Base-by-base conservation (phyloP, 1,139 yeast species). In the Candida sp. region DNA sequence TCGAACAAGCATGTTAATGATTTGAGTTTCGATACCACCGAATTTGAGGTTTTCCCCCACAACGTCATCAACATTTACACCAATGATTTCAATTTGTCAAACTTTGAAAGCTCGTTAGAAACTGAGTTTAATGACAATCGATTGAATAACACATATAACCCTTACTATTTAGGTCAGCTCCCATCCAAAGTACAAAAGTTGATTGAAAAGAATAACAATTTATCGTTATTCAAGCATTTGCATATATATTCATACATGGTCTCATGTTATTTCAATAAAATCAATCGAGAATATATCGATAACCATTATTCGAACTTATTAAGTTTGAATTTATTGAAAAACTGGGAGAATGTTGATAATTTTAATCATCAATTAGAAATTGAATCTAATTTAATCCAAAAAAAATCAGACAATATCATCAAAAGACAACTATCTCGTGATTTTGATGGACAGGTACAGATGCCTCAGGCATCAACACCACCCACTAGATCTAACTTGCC, bases 251-350 rank as follows among this genome's bases (percentile, higher is more conserved):
- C 67, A 48, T 73, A 73, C 54, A 67, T 69, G 66, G 51, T 64
- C 38, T 70, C 76, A 8, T 73, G 77, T 47, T 73, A 73, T 51
- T 64, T 56, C 43, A 73, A 73, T 45, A 51, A 58, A 27, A 57
- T 65, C 4, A 45, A 47, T 11, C 58, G 58, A 8, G 52, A 53
- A 19, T 52, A 50, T 39, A 48, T 61, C 15, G 66, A 70, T 46
- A 73, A 71, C 46, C 78, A 73, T 53, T 73, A 65, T 50, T 54
- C 68, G 8, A 61, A 64, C 19, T 53, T 73, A 22, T 52, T 73
- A 23, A 66, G 62, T 23, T 55, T 73, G 39, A 71, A 73, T 51
- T 59, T 73, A 43, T 57, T 70, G 43, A 73, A 73, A 49, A 68
- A 63, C 43, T 68, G 66, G 51, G 79, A 73, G 49, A 60, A 60